Conservation (phyloP, 345 rosid genomes). For the Erysimum cheiranthoides region DNA sequence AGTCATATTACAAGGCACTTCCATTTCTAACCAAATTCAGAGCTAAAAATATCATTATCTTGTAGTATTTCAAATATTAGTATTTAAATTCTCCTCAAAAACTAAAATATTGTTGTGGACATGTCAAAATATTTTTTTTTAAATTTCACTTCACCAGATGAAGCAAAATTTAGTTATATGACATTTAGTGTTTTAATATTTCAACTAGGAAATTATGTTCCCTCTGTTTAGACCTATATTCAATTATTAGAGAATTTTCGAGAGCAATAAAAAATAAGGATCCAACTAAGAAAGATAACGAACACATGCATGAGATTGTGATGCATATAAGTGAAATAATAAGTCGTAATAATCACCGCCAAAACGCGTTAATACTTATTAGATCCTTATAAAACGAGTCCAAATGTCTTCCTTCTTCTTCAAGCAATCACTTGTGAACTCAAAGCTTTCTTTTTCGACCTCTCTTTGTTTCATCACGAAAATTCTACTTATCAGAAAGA, state of each 20-base stretch:
- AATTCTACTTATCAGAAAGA: background rate
- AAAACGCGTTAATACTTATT: conserved; percentile 36
- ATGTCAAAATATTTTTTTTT: background rate
- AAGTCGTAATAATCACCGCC: conserved; percentile 47
- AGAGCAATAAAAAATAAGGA: conserved; percentile 24
- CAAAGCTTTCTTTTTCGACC: conserved; percentile 12
- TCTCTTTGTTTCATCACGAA: conserved; percentile 16
- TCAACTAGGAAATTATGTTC: background rate
- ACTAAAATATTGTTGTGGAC: conserved; percentile 4
- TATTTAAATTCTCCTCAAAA: background rate
- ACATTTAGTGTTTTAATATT: background rate
- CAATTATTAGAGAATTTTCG: conserved; percentile 40
- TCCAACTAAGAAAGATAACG: conserved; percentile 51
- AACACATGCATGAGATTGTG: conserved; percentile 47
- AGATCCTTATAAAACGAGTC: conserved; percentile 37
- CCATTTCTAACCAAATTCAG: background rate
- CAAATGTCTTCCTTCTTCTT: conserved; percentile 39
- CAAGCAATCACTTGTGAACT: conserved; percentile 37
- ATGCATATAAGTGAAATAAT: conserved; percentile 44
- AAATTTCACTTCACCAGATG: background rate
- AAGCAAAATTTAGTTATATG: conserved; percentile 8
- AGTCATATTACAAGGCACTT: conserved; percentile 1
- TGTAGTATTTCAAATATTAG: background rate
- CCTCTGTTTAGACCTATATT: conserved; percentile 35
- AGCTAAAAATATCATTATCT: background rate